Evolutionary conservation across 1,284 basidiomycete species (phyloP), one percentile per base, ranked within the genome.

Genomic region (Fistulinella staudtii): DNA sequence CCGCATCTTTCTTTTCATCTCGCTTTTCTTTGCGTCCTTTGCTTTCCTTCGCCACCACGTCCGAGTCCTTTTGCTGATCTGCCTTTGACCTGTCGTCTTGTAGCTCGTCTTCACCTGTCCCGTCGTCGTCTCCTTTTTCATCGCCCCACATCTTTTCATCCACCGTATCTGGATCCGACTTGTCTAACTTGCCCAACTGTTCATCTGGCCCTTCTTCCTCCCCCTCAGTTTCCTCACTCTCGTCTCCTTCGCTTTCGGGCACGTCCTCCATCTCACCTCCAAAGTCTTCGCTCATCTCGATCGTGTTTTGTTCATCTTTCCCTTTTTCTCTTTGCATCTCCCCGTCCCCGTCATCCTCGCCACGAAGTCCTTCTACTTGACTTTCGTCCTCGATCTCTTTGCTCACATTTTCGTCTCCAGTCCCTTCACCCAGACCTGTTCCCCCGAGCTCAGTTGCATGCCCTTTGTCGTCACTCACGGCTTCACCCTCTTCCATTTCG

Each of bases 71-170:
- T 13, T 57, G 60, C 41, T 76, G 49, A 40, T 47, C 58, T 45
- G 76, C 66, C 38, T 74, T 64, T 3, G 77, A 74, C 52, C 71
- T 73, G 54, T 84, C 75, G 46, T 81, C 65, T 43, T 77, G 67
- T 18, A 74, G 74, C 43, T 79, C 77, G 27, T 77, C 70, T 24
- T 73, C 64, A 29, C 73, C 63, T 41, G 78, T 69, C 22, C 76
- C 70, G 14, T 71, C 67, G 13, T 80, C 77, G 39, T 75, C 65
- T 38, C 76, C 72, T 22, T 71, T 61, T 52, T 94, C 86, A 52
- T 93, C 89, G 27, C 87, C 92, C 95, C 96, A 98, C 54, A 99
- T 75, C 70, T 98, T 98, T 69, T 99, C 95, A 60, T 99, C 95
- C 9, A 97, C 81, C 0, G 86, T 85, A 21, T 82, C 77, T 8